Evolutionary conservation across 805 yeast genomes (phyloP).

Genomic region (Spencermartinsiella europaea): DNA sequence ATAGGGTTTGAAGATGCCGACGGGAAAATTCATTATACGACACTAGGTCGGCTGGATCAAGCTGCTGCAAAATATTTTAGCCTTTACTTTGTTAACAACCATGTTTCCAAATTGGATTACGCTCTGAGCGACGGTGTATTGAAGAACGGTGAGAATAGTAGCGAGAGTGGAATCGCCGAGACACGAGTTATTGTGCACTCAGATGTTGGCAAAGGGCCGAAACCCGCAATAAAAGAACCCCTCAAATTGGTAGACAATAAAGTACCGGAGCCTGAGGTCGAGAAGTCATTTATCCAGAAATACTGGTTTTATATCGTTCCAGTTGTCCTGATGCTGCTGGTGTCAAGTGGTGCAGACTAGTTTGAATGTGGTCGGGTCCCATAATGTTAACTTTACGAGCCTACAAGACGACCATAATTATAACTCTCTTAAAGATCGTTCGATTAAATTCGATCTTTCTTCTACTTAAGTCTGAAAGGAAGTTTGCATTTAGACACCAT

Average conservation of each 20-base stretch:
- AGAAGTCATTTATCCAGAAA: slow-evolving; percentile 26
- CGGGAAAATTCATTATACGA: slow-evolving; percentile 13
- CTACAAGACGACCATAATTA: too few relatives aligned
- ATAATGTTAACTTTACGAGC: too few relatives aligned
- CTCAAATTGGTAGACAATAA: slow-evolving; percentile 25
- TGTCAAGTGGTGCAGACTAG: slow-evolving; percentile 18
- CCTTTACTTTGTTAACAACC: slow-evolving; percentile 3
- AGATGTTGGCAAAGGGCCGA: slow-evolving; percentile 15
- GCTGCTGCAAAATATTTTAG: slow-evolving; percentile 5
- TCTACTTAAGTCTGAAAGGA: too few relatives aligned
- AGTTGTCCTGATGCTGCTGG: slow-evolving; percentile 19
- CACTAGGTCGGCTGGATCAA: slow-evolving; percentile 8
- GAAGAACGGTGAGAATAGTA: neutral
- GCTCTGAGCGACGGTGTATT: too few relatives aligned
- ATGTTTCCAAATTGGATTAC: slow-evolving; percentile 12
- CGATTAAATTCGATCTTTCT: too few relatives aligned
- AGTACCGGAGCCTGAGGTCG: slow-evolving; percentile 20
- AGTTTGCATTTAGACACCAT: too few relatives aligned
- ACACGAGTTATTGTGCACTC: neutral
- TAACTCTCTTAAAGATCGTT: too few relatives aligned
- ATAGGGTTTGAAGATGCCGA: slow-evolving; percentile 13
- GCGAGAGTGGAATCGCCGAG: neutral
- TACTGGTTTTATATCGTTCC: slow-evolving; percentile 29
- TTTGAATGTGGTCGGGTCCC: too few relatives aligned
- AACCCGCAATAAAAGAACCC: slow-evolving; percentile 19